Conservation (phyloP, 2,329 filamentous ascomycete genomes). For the Podosphaera fusca region DNA sequence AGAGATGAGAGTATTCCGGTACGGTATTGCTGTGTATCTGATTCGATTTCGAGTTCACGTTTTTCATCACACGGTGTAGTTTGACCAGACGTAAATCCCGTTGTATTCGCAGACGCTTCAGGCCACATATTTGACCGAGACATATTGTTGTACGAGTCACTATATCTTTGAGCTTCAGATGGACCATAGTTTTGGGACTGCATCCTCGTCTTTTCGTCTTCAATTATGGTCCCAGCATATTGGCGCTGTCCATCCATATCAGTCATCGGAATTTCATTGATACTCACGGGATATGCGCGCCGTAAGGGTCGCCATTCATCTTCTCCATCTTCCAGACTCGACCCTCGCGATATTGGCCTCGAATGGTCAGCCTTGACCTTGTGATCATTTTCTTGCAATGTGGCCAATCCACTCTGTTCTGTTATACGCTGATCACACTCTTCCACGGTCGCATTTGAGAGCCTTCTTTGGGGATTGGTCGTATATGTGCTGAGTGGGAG, state of each 20-base stretch:
- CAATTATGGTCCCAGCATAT: constrained; percentile 10
- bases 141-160: constrained; percentile 19
- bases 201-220: constrained; percentile 9
- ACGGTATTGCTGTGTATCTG: constrained; percentile 42
- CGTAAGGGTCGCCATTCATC: constrained; percentile 6
- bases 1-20: constrained; percentile 52
- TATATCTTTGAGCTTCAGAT: constrained; percentile 22
- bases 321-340: constrained; percentile 11
- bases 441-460: constrained; percentile 6
- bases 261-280: constrained; percentile 15
- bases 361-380: constrained; percentile 14
- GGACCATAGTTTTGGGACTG: constrained; percentile 8
- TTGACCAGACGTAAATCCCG: constrained; percentile 20
- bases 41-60: constrained; percentile 37
- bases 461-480: constrained; percentile 11
- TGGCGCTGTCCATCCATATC: constrained; percentile 10
- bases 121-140: constrained; percentile 6
- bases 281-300: constrained; percentile 9
- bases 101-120: constrained; percentile 4
- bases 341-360: constrained; percentile 14
- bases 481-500: constrained; percentile 8
- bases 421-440: constrained; percentile 11
- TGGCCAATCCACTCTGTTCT: constrained; percentile 11
- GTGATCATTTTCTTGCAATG: constrained; percentile 15
- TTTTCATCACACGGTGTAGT: constrained; percentile 21